These are phyloP conservation scores for Cordyceps cateniannulata DNA, from an alignment of 2,329 filamentous ascomycete genomes.

Conservation along the genomic window DNA sequence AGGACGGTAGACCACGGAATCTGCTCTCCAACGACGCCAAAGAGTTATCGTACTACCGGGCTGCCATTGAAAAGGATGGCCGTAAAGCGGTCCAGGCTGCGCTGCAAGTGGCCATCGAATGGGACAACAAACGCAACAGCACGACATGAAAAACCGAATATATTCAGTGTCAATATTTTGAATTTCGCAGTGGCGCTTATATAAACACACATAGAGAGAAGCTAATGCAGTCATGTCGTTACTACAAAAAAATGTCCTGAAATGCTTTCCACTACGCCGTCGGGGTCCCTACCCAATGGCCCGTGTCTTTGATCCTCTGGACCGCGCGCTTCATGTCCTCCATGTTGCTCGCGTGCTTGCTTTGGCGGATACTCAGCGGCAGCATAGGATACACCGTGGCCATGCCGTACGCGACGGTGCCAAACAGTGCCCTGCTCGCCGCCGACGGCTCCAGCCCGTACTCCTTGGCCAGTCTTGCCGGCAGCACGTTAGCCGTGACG, in stretches of 20 bases:
- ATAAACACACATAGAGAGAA: not conserved
- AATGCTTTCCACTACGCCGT: not conserved
- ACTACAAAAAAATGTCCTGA: not conserved
- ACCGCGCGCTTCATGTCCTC: conserved; percentile 20
- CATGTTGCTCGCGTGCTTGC: conserved; percentile 18
- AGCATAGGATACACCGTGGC: conserved; percentile 20
- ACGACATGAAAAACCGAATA: not conserved
- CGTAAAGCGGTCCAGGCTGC: not conserved
- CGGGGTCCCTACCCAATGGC: conserved; percentile 10
- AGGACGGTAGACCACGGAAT: conserved; percentile 5
- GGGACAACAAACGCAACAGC: not conserved
- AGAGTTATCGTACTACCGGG: not conserved
- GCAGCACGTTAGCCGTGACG: conserved; percentile 16
- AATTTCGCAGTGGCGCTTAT: no score
- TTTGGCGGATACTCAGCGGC: conserved; percentile 18
- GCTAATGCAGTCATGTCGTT: not conserved
- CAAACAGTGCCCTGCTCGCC: conserved; percentile 13
- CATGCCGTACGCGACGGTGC: conserved; percentile 21
- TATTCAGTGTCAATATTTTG: not conserved
- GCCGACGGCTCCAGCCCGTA: conserved; percentile 20
- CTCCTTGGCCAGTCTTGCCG: conserved; percentile 19
- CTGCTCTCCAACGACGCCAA: not conserved
- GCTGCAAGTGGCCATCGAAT: not conserved
- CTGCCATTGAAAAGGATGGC: not conserved
- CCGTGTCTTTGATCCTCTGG: conserved; percentile 17